Evolutionary conservation across 1,139 yeast species (phyloP), one percentile per base, ranked within the genome.

Genomic region (Suhomyces bokatorum): DNA sequence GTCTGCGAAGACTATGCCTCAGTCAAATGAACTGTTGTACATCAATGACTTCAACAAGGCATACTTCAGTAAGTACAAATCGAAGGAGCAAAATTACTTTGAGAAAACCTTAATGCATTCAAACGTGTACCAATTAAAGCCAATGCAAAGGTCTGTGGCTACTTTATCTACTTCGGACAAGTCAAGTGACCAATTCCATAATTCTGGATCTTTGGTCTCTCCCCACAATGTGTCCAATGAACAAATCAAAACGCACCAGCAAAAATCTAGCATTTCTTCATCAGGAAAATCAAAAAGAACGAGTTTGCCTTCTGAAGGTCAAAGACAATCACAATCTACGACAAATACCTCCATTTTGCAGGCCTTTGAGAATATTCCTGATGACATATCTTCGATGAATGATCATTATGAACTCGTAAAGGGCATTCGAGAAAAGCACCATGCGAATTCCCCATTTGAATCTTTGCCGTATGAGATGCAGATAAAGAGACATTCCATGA

Each of bases 101-200:
- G 55, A 52, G 30, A 42, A 48, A 10, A 39, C 56, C 1, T 43
- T 60, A 7, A 55, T 58, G 35, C 57, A 52, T 32, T 57, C 64
- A 16, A 52, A 55, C 29, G 52, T 56, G 13, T 67, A 61, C 47
- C 64, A 63, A 44, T 59, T 69, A 40, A 60, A 57, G 42, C 75
- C 75, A 6, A 54, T 66, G 46, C 60, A 55, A 40, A 50, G 72
- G 36, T 69, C 75, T 3, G 60, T 56, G 13, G 66, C 57, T 1
- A 69, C 74, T 0, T 35, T 59, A 3, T 52, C 56, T 2, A 46
- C 43, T 9, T 38, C 47, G 3, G 41, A 50, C 12, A 39, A 32
- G 11, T 39, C 49, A 3, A 32, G 24, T 6, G 36, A 26, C 9
- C 28, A 29, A 8, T 14, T 33, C 11, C 43, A 33, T 12, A 35